Base-by-base conservation (phyloP, 108 stramenopile species). In the Stephanodiscus triporus region DNA sequence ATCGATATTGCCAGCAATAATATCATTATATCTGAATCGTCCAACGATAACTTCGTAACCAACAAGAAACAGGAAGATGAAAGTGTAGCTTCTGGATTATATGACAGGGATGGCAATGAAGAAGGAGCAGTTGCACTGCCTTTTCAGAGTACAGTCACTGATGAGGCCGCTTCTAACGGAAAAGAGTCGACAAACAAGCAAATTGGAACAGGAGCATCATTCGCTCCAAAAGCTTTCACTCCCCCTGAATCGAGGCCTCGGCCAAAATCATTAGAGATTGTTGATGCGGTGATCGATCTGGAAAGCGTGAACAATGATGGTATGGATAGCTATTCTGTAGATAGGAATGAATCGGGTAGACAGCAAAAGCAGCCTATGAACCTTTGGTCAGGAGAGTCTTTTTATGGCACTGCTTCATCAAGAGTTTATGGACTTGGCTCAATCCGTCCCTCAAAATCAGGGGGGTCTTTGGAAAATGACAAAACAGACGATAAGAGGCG, bases 221-320 rank as follows among this genome's bases (percentile, higher is more conserved):
- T 53, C 51, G 48, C 60, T 11, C 71, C 71, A 53, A 72, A 72
- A 49, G 71, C 71, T 26, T 72, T 72, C 61, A 62, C 71, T 5
- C 71, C 71, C 10, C 71, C 71, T 9, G 50, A 62, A 58, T 47
- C 47, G 16, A 72, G 60, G 37, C 22, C 61, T 16, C 36, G 30
- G 5, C 70, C 49, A 1, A 51, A 10, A 37, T 20, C 60, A 22
- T 20, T 59, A 37, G 42, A 51, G 2, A 72, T 72, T 37, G 61
- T 63, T 63, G 71, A 63, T 72, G 61, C 50, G 9, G 38, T 29
- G 2, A 59, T 59, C 48, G 69, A 70, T 45, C 36, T 37, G 22
- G 36, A 61, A 36, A 61, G 36, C 30, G 29, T 9, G 8, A 61
- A 61, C 29, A n/a, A 37, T 61, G 60, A 61, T 23, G 26, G 23